Evolutionary conservation across 208 protist genomes (phyloP).

Genomic region (Acanthamoeba healyi): DNA sequence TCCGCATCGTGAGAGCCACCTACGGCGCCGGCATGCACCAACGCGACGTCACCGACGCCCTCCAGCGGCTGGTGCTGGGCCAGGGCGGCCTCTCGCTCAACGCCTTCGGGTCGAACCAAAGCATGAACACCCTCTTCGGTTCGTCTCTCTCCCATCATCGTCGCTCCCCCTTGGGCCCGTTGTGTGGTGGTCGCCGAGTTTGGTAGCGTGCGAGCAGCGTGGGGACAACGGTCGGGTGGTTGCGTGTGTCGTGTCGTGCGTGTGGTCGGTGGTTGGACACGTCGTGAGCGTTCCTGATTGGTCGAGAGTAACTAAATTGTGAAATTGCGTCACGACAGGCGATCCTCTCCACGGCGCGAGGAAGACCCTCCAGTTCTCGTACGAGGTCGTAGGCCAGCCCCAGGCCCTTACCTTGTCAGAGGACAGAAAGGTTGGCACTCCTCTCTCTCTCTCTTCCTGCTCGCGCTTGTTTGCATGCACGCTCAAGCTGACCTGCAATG

Average conservation of each 20-base stretch:
- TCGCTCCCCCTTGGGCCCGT: not conserved
- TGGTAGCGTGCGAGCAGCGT: too few relatives aligned
- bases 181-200: not conserved
- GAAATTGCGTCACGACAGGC: not conserved
- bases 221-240: too few relatives aligned
- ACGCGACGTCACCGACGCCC: not conserved
- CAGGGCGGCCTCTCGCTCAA: constrained; percentile 45
- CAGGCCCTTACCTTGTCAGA: not conserved
- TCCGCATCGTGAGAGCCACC: constrained; percentile 30
- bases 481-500: too few relatives aligned
- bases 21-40: not conserved
- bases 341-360: not conserved
- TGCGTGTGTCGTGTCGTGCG: too few relatives aligned
- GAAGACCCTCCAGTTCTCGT: constrained; percentile 33
- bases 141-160: not conserved
- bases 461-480: too few relatives aligned
- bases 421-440: constrained; percentile 1
- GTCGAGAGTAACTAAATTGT: too few relatives aligned
- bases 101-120: not conserved
- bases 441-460: too few relatives aligned
- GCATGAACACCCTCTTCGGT: constrained; percentile 56
- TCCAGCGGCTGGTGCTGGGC: not conserved
- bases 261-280: too few relatives aligned
- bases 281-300: too few relatives aligned
- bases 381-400: not conserved